phyloP scores from a whole-genome alignment of 2,329 filamentous ascomycete genomes.

The Epichloe glyceriae region DNA sequence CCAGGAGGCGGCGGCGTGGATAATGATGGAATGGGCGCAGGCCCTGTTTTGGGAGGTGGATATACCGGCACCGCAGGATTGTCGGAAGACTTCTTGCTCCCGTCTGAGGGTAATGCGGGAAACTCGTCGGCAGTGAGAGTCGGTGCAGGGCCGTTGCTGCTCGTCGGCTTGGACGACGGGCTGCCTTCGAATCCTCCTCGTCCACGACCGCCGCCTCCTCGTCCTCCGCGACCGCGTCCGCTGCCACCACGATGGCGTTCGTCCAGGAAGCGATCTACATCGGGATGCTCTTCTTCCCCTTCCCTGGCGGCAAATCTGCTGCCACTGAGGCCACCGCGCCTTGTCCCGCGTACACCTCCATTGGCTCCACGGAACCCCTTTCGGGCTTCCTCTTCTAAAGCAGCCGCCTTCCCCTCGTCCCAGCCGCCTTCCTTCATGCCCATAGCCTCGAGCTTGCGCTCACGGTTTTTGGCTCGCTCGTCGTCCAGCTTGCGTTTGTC shows the following conservation, averaged over 20 bases:
- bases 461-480: slow-evolving; percentile 46
- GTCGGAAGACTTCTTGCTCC: slow-evolving; percentile 11
- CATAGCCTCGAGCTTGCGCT: slow-evolving; percentile 48
- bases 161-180: slow-evolving; percentile 6
- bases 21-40: slow-evolving; percentile 9
- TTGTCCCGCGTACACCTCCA: slow-evolving; percentile 26
- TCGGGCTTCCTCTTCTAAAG: slow-evolving; percentile 27
- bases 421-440: slow-evolving; percentile 39
- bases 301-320: slow-evolving; percentile 31
- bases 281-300: slow-evolving; percentile 17
- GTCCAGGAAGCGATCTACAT: slow-evolving; percentile 25
- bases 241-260: slow-evolving; percentile 20
- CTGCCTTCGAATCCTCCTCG: slow-evolving; percentile 10
- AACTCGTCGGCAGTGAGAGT: slow-evolving; percentile 22
- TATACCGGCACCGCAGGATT: slow-evolving; percentile 6
- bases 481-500: slow-evolving; percentile 40
- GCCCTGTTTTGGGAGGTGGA: not conserved
- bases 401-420: slow-evolving; percentile 44
- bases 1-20: slow-evolving; percentile 19
- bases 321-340: slow-evolving; percentile 23
- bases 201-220: slow-evolving; percentile 23
- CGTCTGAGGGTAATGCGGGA: slow-evolving; percentile 21
- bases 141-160: slow-evolving; percentile 3
- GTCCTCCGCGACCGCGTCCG: slow-evolving; percentile 18
- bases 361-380: slow-evolving; percentile 30